A percentile compares a stretch with the other conserved stretches of the same genome.
Conservation (phyloP, 2,329 filamentous ascomycete genomes). For the Venturia carpophila region DNA sequence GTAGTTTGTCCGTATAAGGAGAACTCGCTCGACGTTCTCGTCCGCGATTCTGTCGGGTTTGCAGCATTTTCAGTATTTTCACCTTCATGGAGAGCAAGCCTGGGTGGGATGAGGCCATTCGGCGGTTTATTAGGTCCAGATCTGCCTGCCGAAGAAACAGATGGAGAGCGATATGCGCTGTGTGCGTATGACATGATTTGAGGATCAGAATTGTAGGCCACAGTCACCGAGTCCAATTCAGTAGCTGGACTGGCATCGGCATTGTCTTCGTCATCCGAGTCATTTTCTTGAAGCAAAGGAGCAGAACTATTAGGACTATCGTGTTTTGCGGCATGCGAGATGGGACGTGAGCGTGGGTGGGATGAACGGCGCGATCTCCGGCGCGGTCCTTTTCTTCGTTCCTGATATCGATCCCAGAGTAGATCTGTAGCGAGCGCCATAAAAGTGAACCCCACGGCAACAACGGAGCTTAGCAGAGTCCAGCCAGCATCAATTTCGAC, state of each 20-base stretch:
- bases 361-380: slow-evolving; percentile 5
- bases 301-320: not conserved
- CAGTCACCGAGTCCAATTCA: not conserved
- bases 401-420: slow-evolving; percentile 24
- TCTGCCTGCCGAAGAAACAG: not conserved
- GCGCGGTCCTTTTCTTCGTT: not conserved
- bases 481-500: slow-evolving; percentile 26
- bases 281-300: not conserved
- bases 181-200: not conserved
- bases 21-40: slow-evolving; percentile 15
- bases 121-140: not conserved
- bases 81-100: not conserved
- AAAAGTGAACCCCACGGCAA: slow-evolving; percentile 22
- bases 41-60: not conserved
- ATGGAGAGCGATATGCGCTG: slow-evolving; percentile 1
- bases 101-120: not conserved
- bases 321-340: not conserved
- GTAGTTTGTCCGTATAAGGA: slow-evolving; percentile 16
- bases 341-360: not conserved
- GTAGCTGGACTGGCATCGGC: not conserved
- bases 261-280: not conserved
- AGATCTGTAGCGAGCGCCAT: slow-evolving; percentile 25
- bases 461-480: slow-evolving; percentile 23
- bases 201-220: not conserved
- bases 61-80: not conserved